Evolutionary conservation across 169 alveolate genomes (phyloP).

Genomic region (Perkinsus marinus): DNA sequence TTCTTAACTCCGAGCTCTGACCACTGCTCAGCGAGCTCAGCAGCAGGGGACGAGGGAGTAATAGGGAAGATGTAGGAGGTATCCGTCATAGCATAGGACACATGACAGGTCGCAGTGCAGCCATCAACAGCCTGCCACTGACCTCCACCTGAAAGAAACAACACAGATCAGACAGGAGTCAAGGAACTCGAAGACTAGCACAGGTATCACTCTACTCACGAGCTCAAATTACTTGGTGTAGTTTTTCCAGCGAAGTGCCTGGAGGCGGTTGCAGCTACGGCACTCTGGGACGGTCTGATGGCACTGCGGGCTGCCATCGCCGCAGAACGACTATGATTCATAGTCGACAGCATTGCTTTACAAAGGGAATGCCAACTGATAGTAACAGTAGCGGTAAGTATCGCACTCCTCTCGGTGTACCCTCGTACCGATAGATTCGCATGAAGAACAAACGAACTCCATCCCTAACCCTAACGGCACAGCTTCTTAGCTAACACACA

Average conservation of each 20-base stretch:
- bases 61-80: slow-evolving; percentile 41
- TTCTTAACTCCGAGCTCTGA: slow-evolving; percentile 30
- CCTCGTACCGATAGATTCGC: too few species aligned
- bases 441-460: too few species aligned
- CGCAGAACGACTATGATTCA: background rate
- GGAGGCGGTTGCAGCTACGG: background rate
- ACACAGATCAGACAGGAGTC: background rate
- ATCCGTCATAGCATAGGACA: slow-evolving; percentile 42
- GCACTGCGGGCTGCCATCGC: background rate
- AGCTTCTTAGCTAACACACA: background rate
- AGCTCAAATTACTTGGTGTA: background rate
- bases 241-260: background rate
- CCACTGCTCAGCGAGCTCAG: slow-evolving; percentile 47
- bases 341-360: background rate
- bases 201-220: too few species aligned
- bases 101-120: slow-evolving; percentile 41
- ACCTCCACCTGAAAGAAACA: background rate
- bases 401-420: too few species aligned
- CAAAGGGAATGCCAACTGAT: background rate
- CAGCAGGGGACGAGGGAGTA: slow-evolving; percentile 38
- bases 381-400: too few species aligned
- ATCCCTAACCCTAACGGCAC: background rate
- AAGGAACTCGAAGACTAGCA: too few species aligned
- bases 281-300: background rate
- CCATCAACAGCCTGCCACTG: slow-evolving; percentile 11